Evolutionary conservation across 2,329 filamentous ascomycete species (phyloP), one percentile per base, ranked within the genome.

Genomic region (Dothiorella sarmentorum): DNA sequence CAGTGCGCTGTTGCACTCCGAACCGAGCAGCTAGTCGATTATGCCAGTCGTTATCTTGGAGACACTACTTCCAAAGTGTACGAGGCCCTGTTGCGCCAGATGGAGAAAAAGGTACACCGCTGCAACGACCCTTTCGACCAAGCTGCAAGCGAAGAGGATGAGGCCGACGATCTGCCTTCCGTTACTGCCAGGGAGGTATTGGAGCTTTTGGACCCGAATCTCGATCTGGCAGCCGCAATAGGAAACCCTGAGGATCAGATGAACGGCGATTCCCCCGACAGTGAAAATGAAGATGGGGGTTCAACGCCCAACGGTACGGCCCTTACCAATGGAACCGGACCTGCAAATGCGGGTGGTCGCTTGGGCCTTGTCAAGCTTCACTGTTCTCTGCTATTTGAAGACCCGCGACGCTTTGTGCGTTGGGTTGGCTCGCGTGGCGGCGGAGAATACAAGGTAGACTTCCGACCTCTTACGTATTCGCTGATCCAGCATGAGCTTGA

Each of bases 371-470:
- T 91, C 70, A 84, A 88, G 57, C 84, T 87, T 61, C 90, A 94
- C 70, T 81, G 93, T n/a, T 75, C 86, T 3, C 74, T 92, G 1
- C 80, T 95, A 7, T 80, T 85, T 13, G 85, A 90, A 66, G 87
- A 89, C 73, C 81, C 83, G 61, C 79, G 84, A 72, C 76, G 80
- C 0, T 92, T 94, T 64, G 78, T 90, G 53, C 82, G 83, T 18
- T 86, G 88, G 68, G 85, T 85, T 63, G 85, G 87, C 22, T 79
- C 75, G 40, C 75, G 79, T 33, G 85, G 84, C 29, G 81, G 83
- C 22, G 86, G 87, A 29, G 85, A 89, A 67, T 99, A 91, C 90
- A 87, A 85, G 0, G 84, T 97, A 4, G 87, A 96, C 67, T 96
- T 94, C 69, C 80, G 83, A n/a, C 80, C 82, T 7, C 79, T 97